Percentiles rank a stretch among this genome's conserved stretches.
Conservation (phyloP, 257 asterid species). For the Solanum ossicruentum region DNA sequence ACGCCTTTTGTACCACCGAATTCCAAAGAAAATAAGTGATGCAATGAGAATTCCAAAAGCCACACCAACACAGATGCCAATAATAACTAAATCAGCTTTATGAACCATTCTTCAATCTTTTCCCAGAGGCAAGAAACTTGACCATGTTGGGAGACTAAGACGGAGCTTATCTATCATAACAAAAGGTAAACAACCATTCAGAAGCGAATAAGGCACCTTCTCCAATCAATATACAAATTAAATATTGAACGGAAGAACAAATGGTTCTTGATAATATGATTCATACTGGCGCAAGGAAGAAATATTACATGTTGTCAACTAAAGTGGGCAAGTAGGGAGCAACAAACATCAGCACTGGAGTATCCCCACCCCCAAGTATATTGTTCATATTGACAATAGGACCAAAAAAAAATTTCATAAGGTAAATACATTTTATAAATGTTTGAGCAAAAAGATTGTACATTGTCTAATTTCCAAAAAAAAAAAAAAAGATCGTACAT, state of each 20-base stretch:
- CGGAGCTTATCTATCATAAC: slow-evolving; percentile 1
- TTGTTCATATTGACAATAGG: not conserved
- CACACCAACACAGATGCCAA: slow-evolving; percentile 75
- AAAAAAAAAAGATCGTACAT: not conserved
- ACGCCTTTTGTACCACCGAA: slow-evolving; percentile 60
- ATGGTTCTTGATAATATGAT: not conserved
- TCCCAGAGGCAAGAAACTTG: slow-evolving; percentile 16
- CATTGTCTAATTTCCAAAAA: not conserved
- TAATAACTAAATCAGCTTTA: slow-evolving; percentile 56
- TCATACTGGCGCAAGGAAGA: not conserved
- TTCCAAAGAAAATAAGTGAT: slow-evolving; percentile 40
- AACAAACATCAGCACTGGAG: not conserved
- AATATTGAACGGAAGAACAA: not conserved
- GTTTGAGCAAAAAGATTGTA: not conserved
- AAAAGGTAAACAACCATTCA: not conserved
- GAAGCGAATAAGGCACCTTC: not conserved
- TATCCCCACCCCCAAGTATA: not conserved
- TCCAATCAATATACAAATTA: not conserved
- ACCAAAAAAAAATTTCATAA: not conserved
- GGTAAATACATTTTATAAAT: not conserved
- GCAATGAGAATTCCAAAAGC: slow-evolving; percentile 68
- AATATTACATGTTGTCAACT: not conserved
- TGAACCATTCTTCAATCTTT: slow-evolving; percentile 53
- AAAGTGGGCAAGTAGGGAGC: not conserved
- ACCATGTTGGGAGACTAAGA: slow-evolving; percentile 43